Percentiles rank a stretch among this genome's conserved stretches.
Evolutionary conservation across 371 early-diverging fungal species (phyloP).

Genomic region (Mortierella sp.): DNA sequence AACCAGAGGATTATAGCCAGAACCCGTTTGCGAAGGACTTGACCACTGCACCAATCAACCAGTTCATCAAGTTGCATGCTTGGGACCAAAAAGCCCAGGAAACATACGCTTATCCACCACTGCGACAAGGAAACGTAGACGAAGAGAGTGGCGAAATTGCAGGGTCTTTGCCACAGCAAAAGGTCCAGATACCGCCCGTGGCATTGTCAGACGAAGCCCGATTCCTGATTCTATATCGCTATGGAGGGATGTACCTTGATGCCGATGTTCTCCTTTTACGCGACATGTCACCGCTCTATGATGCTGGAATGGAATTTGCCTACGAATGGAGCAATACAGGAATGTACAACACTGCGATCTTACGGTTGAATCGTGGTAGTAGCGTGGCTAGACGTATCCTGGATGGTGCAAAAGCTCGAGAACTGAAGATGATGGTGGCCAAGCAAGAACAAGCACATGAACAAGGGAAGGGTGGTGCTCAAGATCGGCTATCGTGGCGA

Average conservation of each 20-base stretch:
- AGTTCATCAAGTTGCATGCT: conserved; percentile 23
- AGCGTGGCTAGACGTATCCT: conserved; percentile 36
- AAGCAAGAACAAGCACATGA: background rate
- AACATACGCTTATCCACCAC: conserved; percentile 11
- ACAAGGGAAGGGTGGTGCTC: background rate
- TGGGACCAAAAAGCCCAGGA: conserved; percentile 30
- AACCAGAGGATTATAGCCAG: conserved; percentile 24
- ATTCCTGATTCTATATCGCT: conserved; percentile 31
- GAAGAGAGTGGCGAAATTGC: background rate
- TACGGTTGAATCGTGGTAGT: conserved; percentile 27
- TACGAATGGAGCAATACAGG: conserved; percentile 43
- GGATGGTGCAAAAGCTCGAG: conserved; percentile 35
- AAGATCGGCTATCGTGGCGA: background rate
- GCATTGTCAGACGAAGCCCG: conserved; percentile 47
- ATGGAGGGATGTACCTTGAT: conserved; percentile 38
- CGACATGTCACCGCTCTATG: conserved; percentile 50
- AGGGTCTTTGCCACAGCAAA: background rate
- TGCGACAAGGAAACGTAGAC: background rate
- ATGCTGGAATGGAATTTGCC: conserved; percentile 38
- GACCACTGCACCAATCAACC: conserved; percentile 13
- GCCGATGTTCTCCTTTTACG: conserved; percentile 38
- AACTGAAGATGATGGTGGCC: conserved; percentile 14
- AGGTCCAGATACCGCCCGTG: conserved; percentile 9
- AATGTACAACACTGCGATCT: conserved; percentile 43
- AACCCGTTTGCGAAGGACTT: conserved; percentile 23